Evolutionary conservation across 164 flowering plant species (phyloP), one percentile per base, ranked within the genome.

Genomic region (Dillenia suffruticosa): DNA sequence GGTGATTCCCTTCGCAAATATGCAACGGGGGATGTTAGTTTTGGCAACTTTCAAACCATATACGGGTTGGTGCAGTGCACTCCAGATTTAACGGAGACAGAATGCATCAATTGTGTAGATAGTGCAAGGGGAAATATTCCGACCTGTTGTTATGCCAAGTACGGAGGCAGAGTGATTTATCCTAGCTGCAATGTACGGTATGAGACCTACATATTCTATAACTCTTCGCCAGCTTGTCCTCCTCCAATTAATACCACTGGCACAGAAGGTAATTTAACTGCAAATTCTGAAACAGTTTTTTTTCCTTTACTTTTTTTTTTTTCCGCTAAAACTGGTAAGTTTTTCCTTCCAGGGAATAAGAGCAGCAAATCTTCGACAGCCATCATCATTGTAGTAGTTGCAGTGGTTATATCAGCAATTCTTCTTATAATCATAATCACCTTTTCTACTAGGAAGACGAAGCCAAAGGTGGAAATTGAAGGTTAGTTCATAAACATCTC

Each of bases 1-100:
- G 70, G 73, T 4, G 51, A 45, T 26, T 49, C 61, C 9, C 51
- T 12, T 50, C 14, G 13, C 8, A 67, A 55, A 49, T 60, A 16
- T 14, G 72, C 68, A 0, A 48, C 51, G 1, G 67, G 58, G 10
- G 7, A 48, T 8, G 47, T 8, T 2, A 50, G 3, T 22, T 43
- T 61, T 51, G 32, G 19, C 9, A 24, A 8, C 9, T 64, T 60
- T 17, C 53, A 54, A 10, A 56, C 12, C 1, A 48, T 74, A 16
- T 76, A 76, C 44, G 78, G 65, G 9, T 43, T 68, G 12, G 70
- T 56, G 52, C 77, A 79, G 61, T 79, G 83, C 52, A 74, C 79
- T 32, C 74, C 78, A 7, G 83, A 79, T 46, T 40, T 76, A 16
- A 43, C 69, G 8, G 2, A 5, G 51, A 12, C 11, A 12, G 61